phyloP scores from a whole-genome alignment of 2,329 filamentous ascomycete genomes.

The Dryadomyces sulphureus region DNA sequence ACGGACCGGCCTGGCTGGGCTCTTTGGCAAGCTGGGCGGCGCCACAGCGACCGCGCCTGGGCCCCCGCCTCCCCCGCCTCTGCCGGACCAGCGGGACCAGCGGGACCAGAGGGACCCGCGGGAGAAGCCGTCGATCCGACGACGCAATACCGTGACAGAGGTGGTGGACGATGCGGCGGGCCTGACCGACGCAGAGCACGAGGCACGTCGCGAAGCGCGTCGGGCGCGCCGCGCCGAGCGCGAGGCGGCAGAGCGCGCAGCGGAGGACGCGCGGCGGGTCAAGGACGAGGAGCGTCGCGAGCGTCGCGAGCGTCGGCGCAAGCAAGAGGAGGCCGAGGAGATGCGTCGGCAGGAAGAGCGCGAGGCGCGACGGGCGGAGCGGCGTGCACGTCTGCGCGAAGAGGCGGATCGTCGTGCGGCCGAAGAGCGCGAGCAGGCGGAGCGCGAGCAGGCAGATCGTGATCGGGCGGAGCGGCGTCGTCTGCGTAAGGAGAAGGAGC shows the following conservation, averaged over 20 bases:
- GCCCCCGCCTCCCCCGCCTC: neutral
- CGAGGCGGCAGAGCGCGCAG: constrained; percentile 31
- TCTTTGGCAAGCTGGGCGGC: constrained; percentile 45
- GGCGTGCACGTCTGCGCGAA: constrained; percentile 27
- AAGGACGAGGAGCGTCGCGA: constrained; percentile 42
- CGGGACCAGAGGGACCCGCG: constrained; percentile 8
- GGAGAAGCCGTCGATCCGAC: constrained; percentile 17
- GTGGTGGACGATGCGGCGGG: constrained; percentile 32
- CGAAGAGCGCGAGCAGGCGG: constrained; percentile 16
- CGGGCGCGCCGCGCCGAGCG: constrained; percentile 40
- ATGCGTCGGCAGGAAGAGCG: constrained; percentile 40
- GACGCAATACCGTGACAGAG: constrained; percentile 34
- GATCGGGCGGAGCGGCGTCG: constrained; percentile 18
- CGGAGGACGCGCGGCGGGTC: constrained; percentile 39
- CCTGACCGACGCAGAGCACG: constrained; percentile 26
- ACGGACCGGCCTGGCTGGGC: constrained; percentile 38
- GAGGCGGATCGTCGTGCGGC: constrained; percentile 14
- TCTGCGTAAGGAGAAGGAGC: constrained; percentile 13
- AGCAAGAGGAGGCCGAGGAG: constrained; percentile 40
- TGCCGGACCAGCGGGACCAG: constrained; percentile 11
- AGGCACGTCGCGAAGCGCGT: constrained; percentile 49
- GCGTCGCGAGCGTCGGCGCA: constrained; percentile 38
- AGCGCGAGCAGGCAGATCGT: constrained; percentile 33
- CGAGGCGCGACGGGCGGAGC: constrained; percentile 31
- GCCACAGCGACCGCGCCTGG: constrained; percentile 17